A percentile compares a stretch with the other conserved stretches of the same genome.
phyloP scores from a whole-genome alignment of 495 filamentous ascomycete species.

The Aspergillus indologenus region DNA sequence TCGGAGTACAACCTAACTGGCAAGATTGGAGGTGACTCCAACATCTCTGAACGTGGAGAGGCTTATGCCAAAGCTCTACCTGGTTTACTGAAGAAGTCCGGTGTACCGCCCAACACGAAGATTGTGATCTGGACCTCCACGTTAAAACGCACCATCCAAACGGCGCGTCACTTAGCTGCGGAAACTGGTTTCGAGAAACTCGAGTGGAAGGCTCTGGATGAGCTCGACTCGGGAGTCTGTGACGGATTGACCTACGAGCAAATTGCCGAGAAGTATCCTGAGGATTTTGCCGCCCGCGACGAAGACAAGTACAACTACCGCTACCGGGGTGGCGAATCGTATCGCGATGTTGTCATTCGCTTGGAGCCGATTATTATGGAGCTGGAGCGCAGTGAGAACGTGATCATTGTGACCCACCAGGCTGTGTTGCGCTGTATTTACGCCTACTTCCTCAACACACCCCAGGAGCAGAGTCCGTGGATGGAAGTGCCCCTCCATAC shows the following conservation, averaged over 20 bases:
- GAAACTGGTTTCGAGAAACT: conserved; percentile 78
- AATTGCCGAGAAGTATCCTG: conserved; percentile 84
- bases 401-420: conserved; percentile 97
- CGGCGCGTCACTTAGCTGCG: conserved; percentile 68
- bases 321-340: conserved; percentile 94
- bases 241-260: conserved; percentile 94
- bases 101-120: conserved; percentile 70
- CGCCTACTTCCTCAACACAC: conserved; percentile 96
- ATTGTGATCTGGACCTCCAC: conserved; percentile 98
- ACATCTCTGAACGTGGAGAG: conserved; percentile 81
- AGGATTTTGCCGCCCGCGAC: conserved; percentile 91
- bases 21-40: conserved; percentile 86
- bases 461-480: conserved; percentile 92
- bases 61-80: conserved; percentile 81
- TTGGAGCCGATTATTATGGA: conserved; percentile 99
- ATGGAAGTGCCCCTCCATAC: conserved; percentile 95
- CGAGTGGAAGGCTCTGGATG: conserved; percentile 97
- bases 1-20: conserved; percentile 86
- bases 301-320: conserved; percentile 99
- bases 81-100: conserved; percentile 71
- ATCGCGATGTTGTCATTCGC: conserved; percentile 95
- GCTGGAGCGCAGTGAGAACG: conserved; percentile 89
- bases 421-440: conserved; percentile 96
- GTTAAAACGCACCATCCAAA: conserved; percentile 86
- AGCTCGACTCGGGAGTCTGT: conserved; percentile 94